Evolutionary conservation across 2,329 filamentous ascomycete genomes (phyloP).

Genomic region (Pestalotiopsis sp.): DNA sequence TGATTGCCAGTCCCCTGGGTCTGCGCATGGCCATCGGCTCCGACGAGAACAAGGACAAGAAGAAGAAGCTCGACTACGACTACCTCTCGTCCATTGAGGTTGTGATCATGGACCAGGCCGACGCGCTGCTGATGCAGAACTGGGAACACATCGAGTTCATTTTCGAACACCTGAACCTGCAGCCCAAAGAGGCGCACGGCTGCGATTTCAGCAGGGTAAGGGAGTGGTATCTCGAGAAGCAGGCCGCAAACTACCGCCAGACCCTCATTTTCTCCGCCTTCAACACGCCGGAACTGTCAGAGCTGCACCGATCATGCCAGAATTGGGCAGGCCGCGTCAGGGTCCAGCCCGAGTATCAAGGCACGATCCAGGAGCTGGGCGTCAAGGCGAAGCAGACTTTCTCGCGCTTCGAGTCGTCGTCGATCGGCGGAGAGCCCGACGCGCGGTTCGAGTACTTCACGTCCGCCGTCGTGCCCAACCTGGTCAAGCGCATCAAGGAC

Average conservation of each 20-base stretch:
- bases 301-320: conserved; percentile 73
- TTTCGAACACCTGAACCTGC: conserved; percentile 87
- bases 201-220: conserved; percentile 93
- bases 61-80: conserved; percentile 69
- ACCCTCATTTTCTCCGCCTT: conserved; percentile 82
- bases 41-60: conserved; percentile 67
- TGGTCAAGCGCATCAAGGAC: conserved; percentile 70
- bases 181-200: conserved; percentile 86
- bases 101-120: conserved; percentile 86
- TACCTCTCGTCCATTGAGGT: conserved; percentile 94
- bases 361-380: conserved; percentile 73
- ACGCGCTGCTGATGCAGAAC: conserved; percentile 95
- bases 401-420: conserved; percentile 76
- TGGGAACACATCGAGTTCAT: conserved; percentile 96
- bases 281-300: conserved; percentile 85
- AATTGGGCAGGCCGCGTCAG: conserved; percentile 84
- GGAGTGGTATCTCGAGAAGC: conserved; percentile 89
- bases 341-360: conserved; percentile 68
- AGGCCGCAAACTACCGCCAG: conserved; percentile 80
- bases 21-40: conserved; percentile 89
- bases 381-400: conserved; percentile 85
- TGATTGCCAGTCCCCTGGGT: conserved; percentile 87
- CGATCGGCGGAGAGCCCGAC: conserved; percentile 78
- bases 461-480: conserved; percentile 74
- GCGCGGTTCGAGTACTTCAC: conserved; percentile 90